phyloP scores from a whole-genome alignment of 2,329 filamentous ascomycete species.

The Ambrosiella beaveri region DNA sequence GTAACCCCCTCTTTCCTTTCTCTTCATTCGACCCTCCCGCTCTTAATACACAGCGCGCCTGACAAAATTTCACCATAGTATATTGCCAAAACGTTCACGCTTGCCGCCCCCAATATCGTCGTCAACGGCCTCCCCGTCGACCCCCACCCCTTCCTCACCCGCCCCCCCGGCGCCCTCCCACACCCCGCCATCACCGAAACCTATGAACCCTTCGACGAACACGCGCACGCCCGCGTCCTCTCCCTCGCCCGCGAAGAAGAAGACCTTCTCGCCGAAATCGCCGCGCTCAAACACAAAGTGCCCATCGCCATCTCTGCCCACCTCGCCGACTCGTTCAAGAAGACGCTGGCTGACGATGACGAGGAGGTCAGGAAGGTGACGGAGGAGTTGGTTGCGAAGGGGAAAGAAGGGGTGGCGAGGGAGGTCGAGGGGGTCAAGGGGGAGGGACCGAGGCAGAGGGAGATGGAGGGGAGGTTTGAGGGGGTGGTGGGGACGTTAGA shows the following conservation, averaged over 20 bases:
- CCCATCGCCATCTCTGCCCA: slow-evolving; percentile 28
- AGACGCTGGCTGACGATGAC: slow-evolving; percentile 30
- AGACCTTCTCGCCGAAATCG: slow-evolving; percentile 46
- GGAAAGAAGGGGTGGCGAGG: slow-evolving; percentile 14
- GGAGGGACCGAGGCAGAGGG: slow-evolving; percentile 31
- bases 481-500: slow-evolving; percentile 34
- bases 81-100: slow-evolving; percentile 41
- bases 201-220: slow-evolving; percentile 44
- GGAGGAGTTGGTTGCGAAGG: slow-evolving; percentile 14
- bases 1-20: slow-evolving; percentile 8
- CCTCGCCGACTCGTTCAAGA: slow-evolving; percentile 25
- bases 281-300: slow-evolving; percentile 37
- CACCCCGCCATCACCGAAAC: slow-evolving; percentile 22
- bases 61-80: slow-evolving; percentile 26
- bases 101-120: slow-evolving; percentile 40
- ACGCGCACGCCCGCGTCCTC: slow-evolving; percentile 40
- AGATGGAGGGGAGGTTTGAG: slow-evolving; percentile 27
- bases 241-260: slow-evolving; percentile 45
- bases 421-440: slow-evolving; percentile 19
- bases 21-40: too few species aligned
- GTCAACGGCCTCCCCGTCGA: slow-evolving; percentile 43
- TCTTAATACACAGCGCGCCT: background rate
- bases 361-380: slow-evolving; percentile 22
- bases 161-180: slow-evolving; percentile 29
- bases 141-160: slow-evolving; percentile 46